phyloP scores from a whole-genome alignment of 352 stramenopile genomes.

The Globisporangium iwayamae region DNA sequence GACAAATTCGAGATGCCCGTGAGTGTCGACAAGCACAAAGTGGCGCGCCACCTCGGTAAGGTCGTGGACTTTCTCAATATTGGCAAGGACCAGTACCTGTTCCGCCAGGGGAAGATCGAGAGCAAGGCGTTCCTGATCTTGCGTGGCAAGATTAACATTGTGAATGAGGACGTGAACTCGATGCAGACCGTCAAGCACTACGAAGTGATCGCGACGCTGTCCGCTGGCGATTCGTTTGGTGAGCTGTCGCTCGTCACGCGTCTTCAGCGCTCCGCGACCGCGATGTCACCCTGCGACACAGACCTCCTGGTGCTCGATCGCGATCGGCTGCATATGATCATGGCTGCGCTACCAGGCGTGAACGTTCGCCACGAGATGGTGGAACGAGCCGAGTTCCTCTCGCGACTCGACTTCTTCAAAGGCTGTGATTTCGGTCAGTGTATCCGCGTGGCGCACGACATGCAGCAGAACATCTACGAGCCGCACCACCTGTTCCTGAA shows the following conservation, averaged over 20 bases:
- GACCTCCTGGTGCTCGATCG: slow-evolving; percentile 78
- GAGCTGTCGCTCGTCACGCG: slow-evolving; percentile 70
- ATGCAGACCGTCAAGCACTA: slow-evolving; percentile 35
- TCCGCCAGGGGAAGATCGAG: slow-evolving; percentile 70
- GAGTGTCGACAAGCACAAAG: slow-evolving; percentile 40
- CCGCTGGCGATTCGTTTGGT: slow-evolving; percentile 63
- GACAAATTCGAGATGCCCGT: slow-evolving; percentile 63
- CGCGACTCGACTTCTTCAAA: slow-evolving; percentile 52
- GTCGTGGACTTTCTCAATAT: slow-evolving; percentile 56
- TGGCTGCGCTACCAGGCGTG: slow-evolving; percentile 44
- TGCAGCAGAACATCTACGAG: slow-evolving; percentile 52
- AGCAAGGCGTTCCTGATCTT: slow-evolving; percentile 79
- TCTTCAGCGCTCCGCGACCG: slow-evolving; percentile 64
- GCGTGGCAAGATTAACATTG: slow-evolving; percentile 69
- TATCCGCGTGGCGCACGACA: slow-evolving; percentile 70
- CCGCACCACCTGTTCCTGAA: slow-evolving; percentile 60
- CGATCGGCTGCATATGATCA: slow-evolving; percentile 38
- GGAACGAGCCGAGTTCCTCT: slow-evolving; percentile 61
- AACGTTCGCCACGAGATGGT: slow-evolving; percentile 71
- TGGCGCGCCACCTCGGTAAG: slow-evolving; percentile 45
- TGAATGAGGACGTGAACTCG: slow-evolving; percentile 63
- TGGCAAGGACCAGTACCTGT: slow-evolving; percentile 49
- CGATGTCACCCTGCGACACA: slow-evolving; percentile 53
- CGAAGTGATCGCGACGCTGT: slow-evolving; percentile 66
- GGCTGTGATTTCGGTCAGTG: slow-evolving; percentile 62